These are phyloP conservation scores for Otatea glauca DNA, from an alignment of 176 grass and related monocot genomes.

Conservation along the genomic window DNA sequence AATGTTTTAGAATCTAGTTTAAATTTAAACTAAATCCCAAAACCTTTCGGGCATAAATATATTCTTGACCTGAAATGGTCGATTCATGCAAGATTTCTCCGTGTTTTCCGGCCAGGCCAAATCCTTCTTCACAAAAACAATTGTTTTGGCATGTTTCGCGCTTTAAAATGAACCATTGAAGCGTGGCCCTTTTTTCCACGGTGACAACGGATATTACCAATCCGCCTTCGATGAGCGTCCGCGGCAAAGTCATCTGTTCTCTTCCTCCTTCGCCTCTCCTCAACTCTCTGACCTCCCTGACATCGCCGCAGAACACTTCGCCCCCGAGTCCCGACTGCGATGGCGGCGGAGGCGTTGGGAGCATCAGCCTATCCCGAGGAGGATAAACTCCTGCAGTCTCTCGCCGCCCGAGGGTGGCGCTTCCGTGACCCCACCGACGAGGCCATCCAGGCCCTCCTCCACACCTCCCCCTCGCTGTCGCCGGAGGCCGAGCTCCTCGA, in stretches of 20 bases:
- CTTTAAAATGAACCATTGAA: no score
- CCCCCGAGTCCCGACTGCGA: background rate
- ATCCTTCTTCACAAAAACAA: no score
- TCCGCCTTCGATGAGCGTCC: background rate
- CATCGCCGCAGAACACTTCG: constrained; percentile 32
- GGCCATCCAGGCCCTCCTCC: constrained; percentile 49
- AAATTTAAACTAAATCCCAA: no score
- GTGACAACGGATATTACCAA: background rate
- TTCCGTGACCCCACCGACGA: constrained; percentile 59
- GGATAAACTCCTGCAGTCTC: constrained; percentile 47
- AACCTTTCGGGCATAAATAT: no score
- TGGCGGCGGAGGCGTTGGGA: constrained; percentile 29
- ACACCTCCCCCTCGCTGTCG: constrained; percentile 40
- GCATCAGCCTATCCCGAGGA: background rate
- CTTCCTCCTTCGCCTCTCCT: background rate
- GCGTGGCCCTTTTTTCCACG: no score
- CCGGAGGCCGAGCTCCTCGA: constrained; percentile 65
- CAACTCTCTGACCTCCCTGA: background rate
- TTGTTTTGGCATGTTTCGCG: no score
- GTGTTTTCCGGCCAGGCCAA: no score
- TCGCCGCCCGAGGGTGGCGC: constrained; percentile 64
- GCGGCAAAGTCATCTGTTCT: accelerated
- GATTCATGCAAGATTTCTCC: no score
- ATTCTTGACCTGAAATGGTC: no score
- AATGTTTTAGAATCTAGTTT: no score